Evolutionary conservation across 306 rosid genomes (phyloP).

Genomic region (Castanopsis chinensis): DNA sequence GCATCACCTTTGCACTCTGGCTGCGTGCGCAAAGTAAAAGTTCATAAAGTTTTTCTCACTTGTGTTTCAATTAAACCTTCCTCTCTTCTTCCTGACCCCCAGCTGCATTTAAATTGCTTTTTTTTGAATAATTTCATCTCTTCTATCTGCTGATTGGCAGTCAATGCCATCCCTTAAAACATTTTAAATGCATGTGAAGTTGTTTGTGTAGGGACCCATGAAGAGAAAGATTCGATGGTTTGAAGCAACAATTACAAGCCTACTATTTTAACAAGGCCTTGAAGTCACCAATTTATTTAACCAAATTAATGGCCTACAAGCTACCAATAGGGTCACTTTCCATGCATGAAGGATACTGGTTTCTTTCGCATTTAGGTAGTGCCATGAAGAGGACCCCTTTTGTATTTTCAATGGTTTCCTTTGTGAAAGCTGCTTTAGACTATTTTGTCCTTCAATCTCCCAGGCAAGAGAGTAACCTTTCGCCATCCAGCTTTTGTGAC

Average conservation of each 20-base stretch:
- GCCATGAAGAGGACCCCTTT: background rate
- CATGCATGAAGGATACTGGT: background rate
- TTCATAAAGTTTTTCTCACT: too few species aligned
- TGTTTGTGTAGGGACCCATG: background rate
- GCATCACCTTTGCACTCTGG: too few species aligned
- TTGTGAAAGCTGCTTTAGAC: constrained; percentile 42
- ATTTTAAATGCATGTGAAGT: background rate
- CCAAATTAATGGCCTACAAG: background rate
- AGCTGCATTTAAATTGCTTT: background rate
- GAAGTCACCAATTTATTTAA: background rate
- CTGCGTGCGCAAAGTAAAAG: too few species aligned
- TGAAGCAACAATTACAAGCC: background rate
- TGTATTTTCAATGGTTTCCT: background rate
- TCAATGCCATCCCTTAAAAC: background rate
- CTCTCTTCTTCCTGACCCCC: too few species aligned
- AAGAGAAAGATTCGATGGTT: background rate
- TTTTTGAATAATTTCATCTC: background rate
- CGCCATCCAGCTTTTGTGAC: constrained; percentile 5
- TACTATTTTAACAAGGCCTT: background rate
- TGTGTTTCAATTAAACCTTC: too few species aligned
- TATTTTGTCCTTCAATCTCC: background rate
- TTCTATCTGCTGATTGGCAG: background rate
- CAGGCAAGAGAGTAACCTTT: background rate
- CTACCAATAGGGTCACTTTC: background rate
- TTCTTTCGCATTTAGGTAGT: background rate